A percentile compares a stretch with the other conserved stretches of the same genome.
phyloP scores from a whole-genome alignment of 495 filamentous ascomycete genomes.

The Cudoniella acicularis region DNA sequence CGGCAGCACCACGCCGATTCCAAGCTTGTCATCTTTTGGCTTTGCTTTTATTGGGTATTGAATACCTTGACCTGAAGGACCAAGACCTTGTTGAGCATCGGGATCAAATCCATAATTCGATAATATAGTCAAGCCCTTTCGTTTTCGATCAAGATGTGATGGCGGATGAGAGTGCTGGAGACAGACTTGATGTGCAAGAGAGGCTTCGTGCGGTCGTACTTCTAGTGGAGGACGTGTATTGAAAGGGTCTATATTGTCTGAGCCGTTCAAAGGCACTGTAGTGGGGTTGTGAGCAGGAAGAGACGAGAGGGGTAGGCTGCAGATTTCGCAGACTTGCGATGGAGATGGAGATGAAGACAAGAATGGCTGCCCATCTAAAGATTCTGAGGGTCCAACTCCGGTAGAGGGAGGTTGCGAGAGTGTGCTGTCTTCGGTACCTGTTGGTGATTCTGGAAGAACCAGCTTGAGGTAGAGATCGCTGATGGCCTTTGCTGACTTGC shows the following conservation, averaged over 20 bases:
- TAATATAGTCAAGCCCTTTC: slow-evolving; percentile 72
- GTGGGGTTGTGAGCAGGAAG: background rate
- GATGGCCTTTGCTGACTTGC: slow-evolving; percentile 41
- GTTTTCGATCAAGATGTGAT: slow-evolving; percentile 73
- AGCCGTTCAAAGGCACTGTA: background rate
- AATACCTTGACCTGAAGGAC: slow-evolving; percentile 67
- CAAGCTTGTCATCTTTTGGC: slow-evolving; percentile 69
- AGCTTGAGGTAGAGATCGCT: slow-evolving; percentile 69
- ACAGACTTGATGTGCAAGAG: slow-evolving; percentile 78
- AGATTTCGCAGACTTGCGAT: slow-evolving; percentile 48
- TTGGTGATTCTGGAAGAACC: slow-evolving; percentile 50
- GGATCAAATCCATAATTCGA: slow-evolving; percentile 84
- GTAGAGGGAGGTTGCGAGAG: too few relatives aligned
- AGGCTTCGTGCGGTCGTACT: slow-evolving; percentile 56
- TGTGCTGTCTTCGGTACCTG: slow-evolving; percentile 16
- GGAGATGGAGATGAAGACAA: too few relatives aligned
- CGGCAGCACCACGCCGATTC: slow-evolving; percentile 56
- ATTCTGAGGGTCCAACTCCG: too few relatives aligned
- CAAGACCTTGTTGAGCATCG: slow-evolving; percentile 71
- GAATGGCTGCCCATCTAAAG: too few relatives aligned
- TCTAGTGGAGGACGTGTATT: background rate
- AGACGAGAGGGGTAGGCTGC: slow-evolving; percentile 48
- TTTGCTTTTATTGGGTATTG: slow-evolving; percentile 69
- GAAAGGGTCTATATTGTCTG: background rate
- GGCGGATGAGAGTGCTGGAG: slow-evolving; percentile 80